Conservation (phyloP, 2,329 filamentous ascomycete genomes). For the Alternaria ventricosa region DNA sequence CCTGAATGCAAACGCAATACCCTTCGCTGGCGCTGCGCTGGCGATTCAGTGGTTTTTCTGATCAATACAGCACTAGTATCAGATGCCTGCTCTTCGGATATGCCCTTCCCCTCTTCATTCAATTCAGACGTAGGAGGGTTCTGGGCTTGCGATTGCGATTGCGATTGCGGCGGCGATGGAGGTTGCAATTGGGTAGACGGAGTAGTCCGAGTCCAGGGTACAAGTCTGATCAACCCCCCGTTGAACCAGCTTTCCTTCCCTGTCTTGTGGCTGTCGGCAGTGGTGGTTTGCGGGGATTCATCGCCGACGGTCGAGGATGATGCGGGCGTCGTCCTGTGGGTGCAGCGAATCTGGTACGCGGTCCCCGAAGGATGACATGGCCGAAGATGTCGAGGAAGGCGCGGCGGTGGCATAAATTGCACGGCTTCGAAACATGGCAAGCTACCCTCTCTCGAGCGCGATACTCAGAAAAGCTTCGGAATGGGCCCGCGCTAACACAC, state of each 20-base stretch:
- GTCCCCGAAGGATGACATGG: conserved; percentile 53
- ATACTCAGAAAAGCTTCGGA: conserved; percentile 26
- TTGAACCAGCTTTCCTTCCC: conserved; percentile 10
- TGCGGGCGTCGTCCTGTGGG: conserved; percentile 27
- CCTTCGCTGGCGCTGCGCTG: background rate
- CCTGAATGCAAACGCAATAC: background rate
- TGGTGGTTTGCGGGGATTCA: conserved; percentile 13
- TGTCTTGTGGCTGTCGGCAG: background rate
- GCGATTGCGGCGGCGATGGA: background rate
- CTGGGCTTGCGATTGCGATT: background rate
- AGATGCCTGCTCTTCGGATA: background rate
- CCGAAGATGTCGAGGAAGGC: conserved; percentile 50
- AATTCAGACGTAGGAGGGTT: background rate
- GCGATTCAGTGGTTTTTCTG: background rate
- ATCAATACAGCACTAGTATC: background rate
- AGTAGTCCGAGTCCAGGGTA: background rate
- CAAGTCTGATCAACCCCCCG: background rate
- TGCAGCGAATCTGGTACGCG: conserved; percentile 42
- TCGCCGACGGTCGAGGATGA: conserved; percentile 15
- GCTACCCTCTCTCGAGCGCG: conserved; percentile 14
- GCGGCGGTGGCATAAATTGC: conserved; percentile 56
- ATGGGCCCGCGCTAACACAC: conserved; percentile 13
- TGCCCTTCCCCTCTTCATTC: background rate
- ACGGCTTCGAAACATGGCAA: conserved; percentile 42
- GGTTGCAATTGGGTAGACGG: background rate